Evolutionary conservation across 176 grass and related monocot genomes (phyloP), one percentile per base, ranked within the genome.

Genomic region (Oryza rufipogon): DNA sequence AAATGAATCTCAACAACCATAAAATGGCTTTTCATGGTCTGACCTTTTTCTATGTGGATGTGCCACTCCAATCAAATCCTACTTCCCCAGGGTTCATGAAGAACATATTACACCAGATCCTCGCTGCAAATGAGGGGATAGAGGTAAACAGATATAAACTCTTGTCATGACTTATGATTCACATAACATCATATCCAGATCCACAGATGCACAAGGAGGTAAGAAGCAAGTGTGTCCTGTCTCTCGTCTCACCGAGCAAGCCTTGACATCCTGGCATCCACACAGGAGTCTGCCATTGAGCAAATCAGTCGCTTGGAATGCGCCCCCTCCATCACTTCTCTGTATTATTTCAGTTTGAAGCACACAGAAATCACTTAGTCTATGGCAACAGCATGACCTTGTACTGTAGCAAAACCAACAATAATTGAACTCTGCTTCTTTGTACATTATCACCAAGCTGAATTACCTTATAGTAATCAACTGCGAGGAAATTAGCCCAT

Each of bases 391-490:
- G 13, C 10, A 25, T 71, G 32, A 49, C 19, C 10, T 3, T 32
- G 76, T 74, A 45, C 26, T 69, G 60, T 30, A 32, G 30, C 10
- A 51, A 58, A 68, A 36, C 13, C 26, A 19, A 47, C 36, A 66
- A 56, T 73, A 9, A n/a, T 81, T 58, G 65, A 13, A 28, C 1
- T 5, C 12, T 79, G 14, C 68, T 78, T 73, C 6, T 38, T 2
- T 6, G 14, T 19, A 22, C 2, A 70, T 4, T 58, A 20, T 14
- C 9, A 44, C 7, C 30, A 63, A 2, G 65, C 7, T 26, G 23
- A 77, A 81, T 1, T 86, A 95, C 93, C 93, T 92, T 95, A 67
- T 95, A 95, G 75, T 83, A 95, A 81, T 95, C 90, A 14, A 95
- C 88, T 1, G 93, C 90, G 0, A 95, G 28, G 71, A 95, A 95